Conservation (phyloP, 306 rosid genomes). For the Dryas drummondii region DNA sequence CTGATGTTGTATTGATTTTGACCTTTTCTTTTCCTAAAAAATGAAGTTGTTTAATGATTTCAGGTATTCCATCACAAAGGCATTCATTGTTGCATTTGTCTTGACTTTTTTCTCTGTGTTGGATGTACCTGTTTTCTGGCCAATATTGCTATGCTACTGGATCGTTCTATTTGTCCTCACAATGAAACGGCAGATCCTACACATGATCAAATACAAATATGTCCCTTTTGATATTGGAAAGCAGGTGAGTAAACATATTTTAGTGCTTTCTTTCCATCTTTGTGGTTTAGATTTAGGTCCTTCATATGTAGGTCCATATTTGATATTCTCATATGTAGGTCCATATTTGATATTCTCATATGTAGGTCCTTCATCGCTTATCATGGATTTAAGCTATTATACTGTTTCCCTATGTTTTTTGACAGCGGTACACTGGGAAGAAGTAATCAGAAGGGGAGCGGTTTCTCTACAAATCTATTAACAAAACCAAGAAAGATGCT, state of each 20-base stretch:
- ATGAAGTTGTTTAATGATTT: constrained; percentile 17
- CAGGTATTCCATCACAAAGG: constrained; percentile 73
- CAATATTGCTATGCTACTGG: constrained; percentile 69
- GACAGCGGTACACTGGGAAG: constrained; percentile 24
- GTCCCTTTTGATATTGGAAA: constrained; percentile 63
- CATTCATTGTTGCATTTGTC: constrained; percentile 52
- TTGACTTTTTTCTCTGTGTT: constrained; percentile 64
- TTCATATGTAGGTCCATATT: background rate
- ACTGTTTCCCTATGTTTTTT: background rate
- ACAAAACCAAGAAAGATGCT: background rate
- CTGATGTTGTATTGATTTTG: background rate
- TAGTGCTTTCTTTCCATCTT: background rate
- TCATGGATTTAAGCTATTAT: background rate
- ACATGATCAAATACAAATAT: constrained; percentile 69
- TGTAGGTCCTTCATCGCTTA: background rate
- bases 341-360: no score
- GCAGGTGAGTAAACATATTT: constrained; percentile 38
- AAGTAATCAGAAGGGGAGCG: background rate
- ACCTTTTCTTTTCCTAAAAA: background rate
- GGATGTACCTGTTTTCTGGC: constrained; percentile 77
- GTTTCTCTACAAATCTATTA: background rate
- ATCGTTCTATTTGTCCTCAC: constrained; percentile 65
- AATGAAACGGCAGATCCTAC: constrained; percentile 75
- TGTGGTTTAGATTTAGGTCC: background rate
- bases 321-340: no score